A percentile compares a stretch with the other conserved stretches of the same genome.
Evolutionary conservation across 768 basidiomycete genomes (phyloP).

Genomic region (Cystobasidium onofrii): DNA sequence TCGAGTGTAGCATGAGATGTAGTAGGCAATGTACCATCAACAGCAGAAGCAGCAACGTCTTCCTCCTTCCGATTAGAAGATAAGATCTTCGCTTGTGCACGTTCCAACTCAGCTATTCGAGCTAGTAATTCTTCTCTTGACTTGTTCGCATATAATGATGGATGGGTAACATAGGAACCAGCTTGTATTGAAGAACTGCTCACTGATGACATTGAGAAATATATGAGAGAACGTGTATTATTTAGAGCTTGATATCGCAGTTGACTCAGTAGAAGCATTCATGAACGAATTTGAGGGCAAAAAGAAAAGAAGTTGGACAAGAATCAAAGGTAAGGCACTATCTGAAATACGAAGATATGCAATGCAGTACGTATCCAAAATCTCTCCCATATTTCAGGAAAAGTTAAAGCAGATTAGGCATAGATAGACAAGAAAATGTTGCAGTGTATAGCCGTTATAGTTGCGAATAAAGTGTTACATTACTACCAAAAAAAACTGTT

Average conservation of each 20-base stretch:
- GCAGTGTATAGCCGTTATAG: too few species aligned
- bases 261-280: neutral
- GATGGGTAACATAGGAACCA: neutral
- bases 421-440: too few species aligned
- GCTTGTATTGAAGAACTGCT: neutral
- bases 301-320: neutral
- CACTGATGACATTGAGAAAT: neutral
- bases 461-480: too few species aligned
- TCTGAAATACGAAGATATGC: too few species aligned
- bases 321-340: neutral
- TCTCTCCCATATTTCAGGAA: too few species aligned
- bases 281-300: neutral
- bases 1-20: neutral
- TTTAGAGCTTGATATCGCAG: neutral
- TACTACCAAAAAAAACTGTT: too few species aligned
- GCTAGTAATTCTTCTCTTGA: conserved; percentile 11
- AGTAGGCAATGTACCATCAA: neutral
- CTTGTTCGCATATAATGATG: neutral
- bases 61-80: neutral
- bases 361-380: too few species aligned
- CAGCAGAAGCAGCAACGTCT: neutral
- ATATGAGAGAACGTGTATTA: neutral
- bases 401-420: too few species aligned
- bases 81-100: neutral
- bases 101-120: conserved; percentile 16